These are phyloP conservation scores for Candida schatavii DNA, from an alignment of 805 yeast species.

Conservation along the genomic window DNA sequence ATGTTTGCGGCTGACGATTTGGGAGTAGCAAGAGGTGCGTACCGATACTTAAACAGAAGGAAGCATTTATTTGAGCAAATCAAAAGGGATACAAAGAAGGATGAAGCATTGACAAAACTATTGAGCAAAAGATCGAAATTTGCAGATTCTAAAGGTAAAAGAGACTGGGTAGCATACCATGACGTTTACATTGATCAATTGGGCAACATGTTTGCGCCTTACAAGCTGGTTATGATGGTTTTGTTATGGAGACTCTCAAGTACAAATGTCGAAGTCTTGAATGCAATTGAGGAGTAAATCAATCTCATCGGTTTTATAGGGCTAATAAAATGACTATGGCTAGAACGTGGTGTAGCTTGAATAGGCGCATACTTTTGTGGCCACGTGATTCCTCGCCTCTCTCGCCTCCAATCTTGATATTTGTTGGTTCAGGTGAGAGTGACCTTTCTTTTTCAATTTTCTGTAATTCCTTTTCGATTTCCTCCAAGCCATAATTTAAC, in stretches of 20 bases:
- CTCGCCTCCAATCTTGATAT: conserved; percentile 32
- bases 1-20: conserved; percentile 77
- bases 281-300: conserved; percentile 7
- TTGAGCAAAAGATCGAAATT: conserved; percentile 37
- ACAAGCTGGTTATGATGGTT: conserved; percentile 64
- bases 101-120: conserved; percentile 29
- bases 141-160: conserved; percentile 34
- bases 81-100: conserved; percentile 29
- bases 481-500: conserved; percentile 35
- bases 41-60: conserved; percentile 55
- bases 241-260: conserved; percentile 70
- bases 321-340: neutral
- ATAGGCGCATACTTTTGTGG: too few relatives aligned
- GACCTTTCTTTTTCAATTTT: conserved; percentile 19
- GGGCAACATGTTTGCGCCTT: conserved; percentile 63
- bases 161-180: conserved; percentile 66
- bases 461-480: conserved; percentile 36
- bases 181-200: conserved; percentile 55
- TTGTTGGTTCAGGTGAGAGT: conserved; percentile 8
- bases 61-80: conserved; percentile 48
- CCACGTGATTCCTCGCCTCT: neutral
- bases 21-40: conserved; percentile 81
- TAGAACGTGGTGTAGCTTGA: neutral
- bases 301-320: neutral
- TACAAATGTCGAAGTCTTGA: conserved; percentile 51